Evolutionary conservation across 2,329 filamentous ascomycete genomes (phyloP).

Genomic region (Cryphonectria japonica): DNA sequence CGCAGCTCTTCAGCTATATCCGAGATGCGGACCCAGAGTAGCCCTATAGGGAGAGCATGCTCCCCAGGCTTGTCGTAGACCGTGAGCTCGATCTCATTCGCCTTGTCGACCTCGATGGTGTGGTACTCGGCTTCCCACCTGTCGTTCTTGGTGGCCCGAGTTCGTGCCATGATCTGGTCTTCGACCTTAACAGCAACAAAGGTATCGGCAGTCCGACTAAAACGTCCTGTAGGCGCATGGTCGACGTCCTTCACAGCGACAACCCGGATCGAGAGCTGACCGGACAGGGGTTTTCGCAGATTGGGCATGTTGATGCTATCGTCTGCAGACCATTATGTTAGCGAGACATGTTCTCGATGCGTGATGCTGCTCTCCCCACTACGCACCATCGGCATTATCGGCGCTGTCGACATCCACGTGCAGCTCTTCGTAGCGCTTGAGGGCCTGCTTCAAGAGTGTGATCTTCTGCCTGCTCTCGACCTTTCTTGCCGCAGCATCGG

Average conservation of each 20-base stretch:
- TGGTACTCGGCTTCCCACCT: conserved; percentile 91
- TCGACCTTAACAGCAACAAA: conserved; percentile 97
- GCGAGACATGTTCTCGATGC: conserved; percentile 22
- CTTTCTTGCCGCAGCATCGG: conserved; percentile 85
- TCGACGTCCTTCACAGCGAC: conserved; percentile 92
- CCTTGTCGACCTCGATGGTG: conserved; percentile 94
- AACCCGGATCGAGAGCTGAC: conserved; percentile 84
- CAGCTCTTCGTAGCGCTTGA: conserved; percentile 96
- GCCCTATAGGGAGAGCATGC: conserved; percentile 86
- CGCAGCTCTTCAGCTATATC: conserved; percentile 98
- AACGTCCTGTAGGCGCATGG: conserved; percentile 81
- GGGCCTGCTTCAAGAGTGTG: conserved; percentile 87
- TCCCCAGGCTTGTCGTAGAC: conserved; percentile 96
- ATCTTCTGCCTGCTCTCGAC: conserved; percentile 99
- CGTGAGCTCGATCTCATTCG: conserved; percentile 96
- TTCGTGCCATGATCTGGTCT: conserved; percentile 87
- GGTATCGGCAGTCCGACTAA: conserved; percentile 89
- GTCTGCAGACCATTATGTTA: conserved; percentile 59
- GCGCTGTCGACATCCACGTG: conserved; percentile 88
- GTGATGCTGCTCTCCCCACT: neutral
- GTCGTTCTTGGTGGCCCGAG: conserved; percentile 82
- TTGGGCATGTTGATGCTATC: conserved; percentile 96
- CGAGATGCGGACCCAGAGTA: conserved; percentile 95
- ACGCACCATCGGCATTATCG: conserved; percentile 79
- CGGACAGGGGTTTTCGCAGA: conserved; percentile 92